Conservation (phyloP, 1,139 yeast genomes). For the Eremothecium coryli region DNA sequence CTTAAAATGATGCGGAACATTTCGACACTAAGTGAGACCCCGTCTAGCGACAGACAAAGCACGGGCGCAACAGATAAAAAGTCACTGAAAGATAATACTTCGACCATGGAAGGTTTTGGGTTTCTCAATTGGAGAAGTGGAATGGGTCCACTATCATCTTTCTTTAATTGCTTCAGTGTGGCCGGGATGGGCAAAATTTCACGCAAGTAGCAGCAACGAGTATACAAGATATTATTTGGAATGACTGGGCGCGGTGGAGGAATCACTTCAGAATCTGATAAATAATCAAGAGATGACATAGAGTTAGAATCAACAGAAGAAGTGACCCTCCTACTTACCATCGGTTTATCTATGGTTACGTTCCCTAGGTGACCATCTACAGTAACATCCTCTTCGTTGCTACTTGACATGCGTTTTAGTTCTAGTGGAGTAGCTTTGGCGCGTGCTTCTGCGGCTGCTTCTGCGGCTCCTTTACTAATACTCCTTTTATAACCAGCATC, state of each 20-base stretch:
- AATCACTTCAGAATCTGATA: slow-evolving; percentile 14
- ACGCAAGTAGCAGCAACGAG: slow-evolving; percentile 85
- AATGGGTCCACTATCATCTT: slow-evolving; percentile 60
- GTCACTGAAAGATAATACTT: slow-evolving; percentile 65
- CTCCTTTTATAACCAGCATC: too few species aligned
- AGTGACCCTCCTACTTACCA: slow-evolving; percentile 37
- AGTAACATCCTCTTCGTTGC: slow-evolving; percentile 36
- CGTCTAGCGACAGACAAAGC: slow-evolving; percentile 59
- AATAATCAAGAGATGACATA: slow-evolving; percentile 12
- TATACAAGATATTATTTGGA: slow-evolving; percentile 64
- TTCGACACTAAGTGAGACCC: slow-evolving; percentile 52
- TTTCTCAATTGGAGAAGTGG: slow-evolving; percentile 57
- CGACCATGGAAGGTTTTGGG: slow-evolving; percentile 67
- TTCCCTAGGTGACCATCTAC: slow-evolving; percentile 37
- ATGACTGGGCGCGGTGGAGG: slow-evolving; percentile 27
- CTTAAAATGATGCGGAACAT: slow-evolving; percentile 57
- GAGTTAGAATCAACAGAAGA: too few species aligned
- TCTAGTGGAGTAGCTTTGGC: slow-evolving; percentile 30
- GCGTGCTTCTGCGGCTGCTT: slow-evolving; percentile 21
- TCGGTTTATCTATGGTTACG: slow-evolving; percentile 43
- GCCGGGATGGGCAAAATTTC: slow-evolving; percentile 93
- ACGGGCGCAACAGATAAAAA: slow-evolving; percentile 68
- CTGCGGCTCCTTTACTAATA: slow-evolving; percentile 11
- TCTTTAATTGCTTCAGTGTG: slow-evolving; percentile 69
- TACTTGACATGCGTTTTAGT: slow-evolving; percentile 22